Conservation (phyloP, 2,329 filamentous ascomycete species). For the Xylaria sp. region DNA sequence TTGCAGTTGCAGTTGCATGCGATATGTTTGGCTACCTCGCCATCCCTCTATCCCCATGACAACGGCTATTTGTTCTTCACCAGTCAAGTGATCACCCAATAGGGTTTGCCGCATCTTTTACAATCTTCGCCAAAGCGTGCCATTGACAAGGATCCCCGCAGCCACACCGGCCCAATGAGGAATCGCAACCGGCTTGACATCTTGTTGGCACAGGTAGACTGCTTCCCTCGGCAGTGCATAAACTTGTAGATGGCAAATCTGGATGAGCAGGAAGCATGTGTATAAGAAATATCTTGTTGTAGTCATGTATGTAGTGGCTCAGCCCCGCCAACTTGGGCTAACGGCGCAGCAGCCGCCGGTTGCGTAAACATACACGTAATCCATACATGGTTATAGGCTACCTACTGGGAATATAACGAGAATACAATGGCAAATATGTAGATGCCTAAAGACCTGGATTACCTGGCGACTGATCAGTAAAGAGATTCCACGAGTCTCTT, state of each 20-base stretch:
- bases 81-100: not conserved
- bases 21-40: not conserved
- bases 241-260: constrained; percentile 8
- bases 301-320: not conserved
- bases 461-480: too few relatives aligned
- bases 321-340: not conserved
- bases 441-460: too few relatives aligned
- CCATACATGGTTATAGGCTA: not conserved
- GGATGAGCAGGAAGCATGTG: not conserved
- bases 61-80: not conserved
- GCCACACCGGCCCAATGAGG: not conserved
- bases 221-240: not conserved
- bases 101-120: not conserved
- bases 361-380: constrained; percentile 1
- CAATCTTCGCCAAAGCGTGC: constrained; percentile 12
- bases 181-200: not conserved
- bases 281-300: not conserved
- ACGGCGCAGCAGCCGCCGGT: not conserved
- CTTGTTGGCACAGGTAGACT: constrained; percentile 1
- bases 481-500: too few relatives aligned
- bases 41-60: not conserved
- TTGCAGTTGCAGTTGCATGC: not conserved
- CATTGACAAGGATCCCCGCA: constrained; percentile 26
- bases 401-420: too few relatives aligned
- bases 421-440: too few relatives aligned